Evolutionary conservation across 305 asterid genomes (phyloP).

Genomic region (Fraxinus sp.): DNA sequence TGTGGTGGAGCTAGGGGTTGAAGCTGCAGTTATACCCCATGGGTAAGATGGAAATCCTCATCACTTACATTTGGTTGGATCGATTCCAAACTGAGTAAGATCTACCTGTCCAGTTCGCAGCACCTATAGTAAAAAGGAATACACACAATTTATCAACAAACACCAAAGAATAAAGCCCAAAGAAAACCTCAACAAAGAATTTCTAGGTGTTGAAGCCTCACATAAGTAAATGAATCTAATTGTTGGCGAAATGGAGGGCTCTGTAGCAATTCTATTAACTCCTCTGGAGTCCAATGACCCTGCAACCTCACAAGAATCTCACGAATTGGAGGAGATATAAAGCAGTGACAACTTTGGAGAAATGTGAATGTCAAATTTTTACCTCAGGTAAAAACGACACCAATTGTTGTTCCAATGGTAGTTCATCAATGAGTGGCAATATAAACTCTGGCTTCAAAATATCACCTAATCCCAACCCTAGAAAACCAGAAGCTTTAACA

Average conservation of each 20-base stretch:
- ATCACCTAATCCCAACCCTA: slow-evolving; percentile 90
- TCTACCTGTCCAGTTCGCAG: slow-evolving; percentile 95
- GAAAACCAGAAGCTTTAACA: slow-evolving; percentile 30
- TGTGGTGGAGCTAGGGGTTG: not conserved
- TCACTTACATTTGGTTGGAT: slow-evolving; percentile 79
- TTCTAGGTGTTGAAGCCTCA: slow-evolving; percentile 37
- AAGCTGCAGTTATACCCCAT: not conserved
- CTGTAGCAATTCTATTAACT: slow-evolving; percentile 75
- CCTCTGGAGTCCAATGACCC: slow-evolving; percentile 86
- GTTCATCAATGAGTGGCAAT: slow-evolving; percentile 62
- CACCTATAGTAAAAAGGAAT: slow-evolving; percentile 48
- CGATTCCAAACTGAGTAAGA: slow-evolving; percentile 84
- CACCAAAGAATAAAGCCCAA: slow-evolving; percentile 1
- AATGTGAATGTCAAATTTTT: slow-evolving; percentile 13
- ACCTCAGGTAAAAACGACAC: slow-evolving; percentile 85
- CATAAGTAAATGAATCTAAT: slow-evolving; percentile 89
- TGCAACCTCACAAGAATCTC: slow-evolving; percentile 33
- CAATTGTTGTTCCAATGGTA: slow-evolving; percentile 66
- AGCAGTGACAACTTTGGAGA: slow-evolving; percentile 8
- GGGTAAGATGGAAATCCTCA: not conserved
- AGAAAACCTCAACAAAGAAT: not conserved
- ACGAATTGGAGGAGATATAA: slow-evolving; percentile 20
- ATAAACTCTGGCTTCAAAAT: slow-evolving; percentile 87
- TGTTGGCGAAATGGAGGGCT: slow-evolving; percentile 96
- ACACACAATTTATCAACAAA: slow-evolving; percentile 3